Base-by-base conservation (phyloP, 306 rosid genomes). In the Luffa aegyptiaca region DNA sequence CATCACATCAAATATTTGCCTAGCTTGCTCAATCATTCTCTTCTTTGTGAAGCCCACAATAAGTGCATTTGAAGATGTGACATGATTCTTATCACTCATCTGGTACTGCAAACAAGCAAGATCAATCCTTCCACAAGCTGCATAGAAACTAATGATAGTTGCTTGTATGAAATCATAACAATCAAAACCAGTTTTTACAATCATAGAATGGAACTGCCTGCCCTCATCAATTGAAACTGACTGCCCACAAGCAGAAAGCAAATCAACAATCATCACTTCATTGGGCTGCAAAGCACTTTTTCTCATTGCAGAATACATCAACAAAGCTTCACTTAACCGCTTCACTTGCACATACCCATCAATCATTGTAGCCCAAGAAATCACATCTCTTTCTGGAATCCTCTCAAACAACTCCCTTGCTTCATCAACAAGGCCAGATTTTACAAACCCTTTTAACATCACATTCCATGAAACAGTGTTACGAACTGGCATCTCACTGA, bases 351-450 rank as follows among this genome's bases (percentile, higher is more conserved):
- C 84, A 84, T 86, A 90, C 78, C 92, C 91, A 85, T 91, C 95
- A 42, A 91, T 90, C 86, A 95, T 86, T 11, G 97, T 92, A 26
- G 97, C 97, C 97, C 98, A 95, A 1, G 97, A 91, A 81, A 92
- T 81, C 64, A 92, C 89, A 82, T 95, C 97, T 80, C 88, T 92
- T 37, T 39, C 61, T 58, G 90, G 90, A 68, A 88, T 85, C 35
- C 75, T 85, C 80, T 91, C 93, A 79, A 95, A 95, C 85, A 91
- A 83, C 71, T 89, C 93, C 62, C 87, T 90, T 6, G 97, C 90
- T 73, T 36, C 21, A 80, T 83, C 87, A 64, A 90, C 82, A 58
- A 86, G 86, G n/a, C 95, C 88, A 0, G 89, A 82, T 88, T 94
- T 94, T 4, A 93, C 81, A 84, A 90, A 90, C 45, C 98, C 97